phyloP scores from a whole-genome alignment of 2,329 filamentous ascomycete genomes.

The Setomelanomma holmii region DNA sequence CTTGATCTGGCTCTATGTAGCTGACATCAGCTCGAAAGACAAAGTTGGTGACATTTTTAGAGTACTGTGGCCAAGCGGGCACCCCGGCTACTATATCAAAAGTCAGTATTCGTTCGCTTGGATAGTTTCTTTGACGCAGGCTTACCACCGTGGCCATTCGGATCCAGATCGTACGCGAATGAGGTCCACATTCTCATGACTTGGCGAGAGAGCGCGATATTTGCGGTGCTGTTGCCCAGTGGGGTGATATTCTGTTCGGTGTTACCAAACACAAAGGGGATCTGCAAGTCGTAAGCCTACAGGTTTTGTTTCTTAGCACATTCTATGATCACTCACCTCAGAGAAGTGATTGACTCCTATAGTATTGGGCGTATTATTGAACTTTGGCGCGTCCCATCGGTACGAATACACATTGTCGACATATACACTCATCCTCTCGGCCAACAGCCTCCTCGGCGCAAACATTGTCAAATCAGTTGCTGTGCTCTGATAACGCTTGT shows the following conservation, averaged over 20 bases:
- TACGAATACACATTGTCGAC: conserved; percentile 35
- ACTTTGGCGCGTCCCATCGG: conserved; percentile 41
- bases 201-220: conserved; percentile 27
- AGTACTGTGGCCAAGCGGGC: conserved; percentile 28
- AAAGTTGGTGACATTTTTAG: conserved; percentile 28
- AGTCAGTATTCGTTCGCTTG: no score
- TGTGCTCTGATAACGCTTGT: conserved; percentile 37
- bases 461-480: conserved; percentile 39
- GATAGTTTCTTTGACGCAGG: neutral
- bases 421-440: conserved; percentile 30
- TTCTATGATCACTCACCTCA: conserved; percentile 19
- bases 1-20: conserved; percentile 33
- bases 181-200: conserved; percentile 42
- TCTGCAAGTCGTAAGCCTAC: conserved; percentile 18
- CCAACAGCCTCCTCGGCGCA: conserved; percentile 34
- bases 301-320: neutral
- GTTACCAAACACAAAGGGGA: conserved; percentile 41
- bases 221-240: conserved; percentile 29
- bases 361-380: conserved; percentile 34
- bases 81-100: conserved; percentile 19
- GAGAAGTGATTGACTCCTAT: conserved; percentile 42
- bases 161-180: conserved; percentile 38
- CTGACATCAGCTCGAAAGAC: conserved; percentile 36
- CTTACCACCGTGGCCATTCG: conserved; percentile 37
- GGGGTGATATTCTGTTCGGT: conserved; percentile 34